Conservation (phyloP, 176 grass and related monocot species). For the Thinopyrum elongatum region DNA sequence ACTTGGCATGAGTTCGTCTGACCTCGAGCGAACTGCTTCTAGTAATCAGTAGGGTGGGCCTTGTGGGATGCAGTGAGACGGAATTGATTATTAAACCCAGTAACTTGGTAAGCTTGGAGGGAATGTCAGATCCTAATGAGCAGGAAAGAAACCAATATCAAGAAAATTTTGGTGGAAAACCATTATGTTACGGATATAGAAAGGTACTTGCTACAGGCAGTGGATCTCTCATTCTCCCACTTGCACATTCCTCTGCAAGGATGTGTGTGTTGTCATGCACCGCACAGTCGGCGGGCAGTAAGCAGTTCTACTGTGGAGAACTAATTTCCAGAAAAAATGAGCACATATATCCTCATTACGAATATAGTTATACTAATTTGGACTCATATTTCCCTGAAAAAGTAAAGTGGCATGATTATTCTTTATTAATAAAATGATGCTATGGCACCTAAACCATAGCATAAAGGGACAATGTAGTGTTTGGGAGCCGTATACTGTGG, state of each 20-base stretch:
- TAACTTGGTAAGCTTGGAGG: background rate
- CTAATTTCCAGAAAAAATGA: background rate
- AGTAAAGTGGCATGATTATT: background rate
- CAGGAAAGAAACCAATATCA: background rate
- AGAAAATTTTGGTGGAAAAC: constrained; percentile 21
- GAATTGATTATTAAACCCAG: background rate
- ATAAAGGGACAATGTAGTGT: background rate
- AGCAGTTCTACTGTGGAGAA: background rate
- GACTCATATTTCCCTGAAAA: background rate
- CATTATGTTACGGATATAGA: background rate
- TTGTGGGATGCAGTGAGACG: background rate
- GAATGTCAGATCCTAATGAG: background rate
- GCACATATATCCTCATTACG: background rate
- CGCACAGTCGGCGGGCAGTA: background rate
- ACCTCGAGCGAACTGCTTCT: background rate
- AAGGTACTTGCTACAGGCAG: background rate
- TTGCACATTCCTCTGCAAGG: background rate
- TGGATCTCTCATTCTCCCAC: background rate
- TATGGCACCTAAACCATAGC: background rate
- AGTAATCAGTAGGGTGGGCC: background rate
- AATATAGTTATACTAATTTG: background rate
- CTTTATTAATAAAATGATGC: too few relatives aligned
- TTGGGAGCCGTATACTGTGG: background rate
- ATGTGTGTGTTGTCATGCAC: background rate
- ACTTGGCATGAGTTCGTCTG: background rate